These are phyloP conservation scores for Macrolepiota dolichaula DNA, from an alignment of 768 basidiomycete genomes.

Conservation along the genomic window DNA sequence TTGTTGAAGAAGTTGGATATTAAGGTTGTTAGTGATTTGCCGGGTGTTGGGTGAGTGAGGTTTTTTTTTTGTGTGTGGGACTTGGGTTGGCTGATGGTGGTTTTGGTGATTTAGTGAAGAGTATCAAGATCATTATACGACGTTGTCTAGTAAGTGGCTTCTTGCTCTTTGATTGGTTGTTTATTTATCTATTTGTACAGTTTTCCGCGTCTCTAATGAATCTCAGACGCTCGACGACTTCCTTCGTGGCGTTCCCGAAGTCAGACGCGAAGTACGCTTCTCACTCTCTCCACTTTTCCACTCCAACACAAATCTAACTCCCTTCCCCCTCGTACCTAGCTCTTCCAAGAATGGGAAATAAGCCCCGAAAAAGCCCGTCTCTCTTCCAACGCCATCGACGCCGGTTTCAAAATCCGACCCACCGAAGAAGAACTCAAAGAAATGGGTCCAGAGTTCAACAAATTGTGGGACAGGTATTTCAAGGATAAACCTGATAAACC, in stretches of 20 bases:
- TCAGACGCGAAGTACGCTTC: constrained; percentile 42
- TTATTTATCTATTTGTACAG: constrained; percentile 35
- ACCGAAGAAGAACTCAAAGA: constrained; percentile 68
- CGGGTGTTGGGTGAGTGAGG: constrained; percentile 57
- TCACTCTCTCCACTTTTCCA: neutral
- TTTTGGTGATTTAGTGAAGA: constrained; percentile 43
- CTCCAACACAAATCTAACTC: too few species aligned
- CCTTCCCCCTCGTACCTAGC: constrained; percentile 23
- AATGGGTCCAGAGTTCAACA: constrained; percentile 74
- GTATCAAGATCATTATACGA: constrained; percentile 76
- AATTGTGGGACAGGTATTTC: constrained; percentile 68
- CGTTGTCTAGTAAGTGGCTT: constrained; percentile 46
- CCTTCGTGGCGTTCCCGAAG: constrained; percentile 61
- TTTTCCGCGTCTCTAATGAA: constrained; percentile 68
- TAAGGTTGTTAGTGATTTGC: constrained; percentile 65
- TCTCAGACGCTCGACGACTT: constrained; percentile 63
- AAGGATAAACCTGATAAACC: constrained; percentile 81
- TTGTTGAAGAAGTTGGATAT: constrained; percentile 55
- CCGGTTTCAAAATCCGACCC: constrained; percentile 75
- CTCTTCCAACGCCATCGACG: constrained; percentile 70
- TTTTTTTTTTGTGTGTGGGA: neutral
- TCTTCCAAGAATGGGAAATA: constrained; percentile 63
- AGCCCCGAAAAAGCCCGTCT: constrained; percentile 67
- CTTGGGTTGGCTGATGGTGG: neutral
- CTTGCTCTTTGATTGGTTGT: too few species aligned